Evolutionary conservation across 1,284 basidiomycete genomes (phyloP).

Genomic region (Cryptococcus sp.): DNA sequence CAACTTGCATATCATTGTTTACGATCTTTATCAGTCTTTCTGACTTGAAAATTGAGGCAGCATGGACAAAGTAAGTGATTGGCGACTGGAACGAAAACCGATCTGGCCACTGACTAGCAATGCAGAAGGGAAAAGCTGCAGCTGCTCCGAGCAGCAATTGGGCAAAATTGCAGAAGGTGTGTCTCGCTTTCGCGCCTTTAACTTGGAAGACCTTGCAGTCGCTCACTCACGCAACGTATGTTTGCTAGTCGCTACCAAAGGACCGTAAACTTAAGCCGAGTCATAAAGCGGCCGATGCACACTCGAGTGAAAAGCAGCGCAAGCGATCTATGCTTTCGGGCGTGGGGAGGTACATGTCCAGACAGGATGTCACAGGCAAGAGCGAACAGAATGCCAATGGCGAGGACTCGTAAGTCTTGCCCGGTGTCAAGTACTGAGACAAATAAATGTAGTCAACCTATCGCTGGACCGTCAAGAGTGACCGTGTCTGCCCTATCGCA

Average conservation of each 20-base stretch:
- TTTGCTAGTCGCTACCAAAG: conserved; percentile 1
- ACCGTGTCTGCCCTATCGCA: conserved; percentile 16
- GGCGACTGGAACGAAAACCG: background rate
- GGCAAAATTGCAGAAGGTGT: conserved; percentile 25
- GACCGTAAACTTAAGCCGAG: background rate
- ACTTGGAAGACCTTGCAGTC: too few relatives aligned
- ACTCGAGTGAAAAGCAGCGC: background rate
- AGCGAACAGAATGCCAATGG: too few relatives aligned
- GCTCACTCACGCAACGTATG: background rate
- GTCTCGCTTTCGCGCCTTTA: background rate
- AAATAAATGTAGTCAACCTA: background rate
- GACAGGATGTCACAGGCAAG: conserved; percentile 1
- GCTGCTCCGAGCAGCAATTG: conserved; percentile 24
- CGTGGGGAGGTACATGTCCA: conserved; percentile 4
- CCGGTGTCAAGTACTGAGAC: too few relatives aligned
- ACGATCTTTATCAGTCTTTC: background rate
- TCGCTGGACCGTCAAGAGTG: conserved; percentile 17
- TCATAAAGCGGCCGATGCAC: conserved; percentile 4
- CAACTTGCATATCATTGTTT: background rate
- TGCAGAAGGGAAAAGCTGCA: conserved; percentile 3
- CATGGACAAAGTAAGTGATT: conserved; percentile 15
- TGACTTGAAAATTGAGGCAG: background rate
- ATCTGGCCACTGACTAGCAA: too few relatives aligned
- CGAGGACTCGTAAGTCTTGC: too few relatives aligned
- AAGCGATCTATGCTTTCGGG: conserved; percentile 1